phyloP scores from a whole-genome alignment of 257 asterid species.

The Fraxinus excelsior region DNA sequence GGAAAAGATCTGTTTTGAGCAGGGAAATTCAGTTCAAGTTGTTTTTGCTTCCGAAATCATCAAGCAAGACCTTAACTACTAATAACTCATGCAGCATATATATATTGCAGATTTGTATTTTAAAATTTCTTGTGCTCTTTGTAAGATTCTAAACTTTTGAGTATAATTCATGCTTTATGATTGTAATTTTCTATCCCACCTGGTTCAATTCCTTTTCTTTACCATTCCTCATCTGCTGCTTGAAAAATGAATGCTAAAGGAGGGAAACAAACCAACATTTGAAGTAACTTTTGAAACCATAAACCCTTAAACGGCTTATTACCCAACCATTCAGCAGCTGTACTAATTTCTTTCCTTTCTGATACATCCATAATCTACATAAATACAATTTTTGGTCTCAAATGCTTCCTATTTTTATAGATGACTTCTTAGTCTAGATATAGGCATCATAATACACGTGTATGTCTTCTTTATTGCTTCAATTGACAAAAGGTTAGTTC shows the following conservation, averaged over 20 bases:
- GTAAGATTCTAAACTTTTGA: slow-evolving; percentile 14
- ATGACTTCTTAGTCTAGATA: background rate
- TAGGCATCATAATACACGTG: background rate
- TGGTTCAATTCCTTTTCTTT: background rate
- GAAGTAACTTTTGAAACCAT: background rate
- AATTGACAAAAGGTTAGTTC: no score
- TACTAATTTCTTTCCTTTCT: no score
- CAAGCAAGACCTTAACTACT: background rate
- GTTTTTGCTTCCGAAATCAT: slow-evolving; percentile 10
- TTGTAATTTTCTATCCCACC: background rate
- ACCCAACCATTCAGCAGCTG: background rate
- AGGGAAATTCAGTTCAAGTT: slow-evolving; percentile 23
- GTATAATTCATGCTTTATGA: background rate
- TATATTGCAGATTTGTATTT: background rate
- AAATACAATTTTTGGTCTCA: background rate
- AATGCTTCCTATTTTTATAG: background rate
- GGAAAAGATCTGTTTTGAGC: slow-evolving; percentile 23
- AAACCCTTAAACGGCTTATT: background rate
- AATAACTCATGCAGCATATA: background rate
- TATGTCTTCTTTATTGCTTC: background rate
- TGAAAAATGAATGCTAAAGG: background rate
- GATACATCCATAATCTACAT: background rate
- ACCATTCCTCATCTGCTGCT: background rate
- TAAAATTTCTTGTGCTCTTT: slow-evolving; percentile 18
- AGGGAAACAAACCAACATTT: no score